Percentiles rank a stretch among this genome's conserved stretches.
Evolutionary conservation across 306 rosid genomes (phyloP).

Genomic region (Crotalaria pallida): DNA sequence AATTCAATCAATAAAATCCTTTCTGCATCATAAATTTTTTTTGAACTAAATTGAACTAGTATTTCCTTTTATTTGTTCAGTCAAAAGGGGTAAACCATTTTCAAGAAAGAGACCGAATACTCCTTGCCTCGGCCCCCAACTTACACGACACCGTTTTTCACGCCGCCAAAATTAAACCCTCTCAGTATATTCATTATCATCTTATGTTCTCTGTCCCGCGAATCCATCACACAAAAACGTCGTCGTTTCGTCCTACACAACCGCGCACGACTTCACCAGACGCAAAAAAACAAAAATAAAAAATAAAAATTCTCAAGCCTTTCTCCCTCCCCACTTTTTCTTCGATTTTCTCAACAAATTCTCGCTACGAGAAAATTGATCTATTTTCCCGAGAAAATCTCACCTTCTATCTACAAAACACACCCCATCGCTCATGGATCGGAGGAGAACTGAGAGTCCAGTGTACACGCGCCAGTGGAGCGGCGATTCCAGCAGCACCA

Average conservation of each 20-base stretch:
- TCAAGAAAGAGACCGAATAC: too few species aligned
- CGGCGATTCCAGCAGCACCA: too few species aligned
- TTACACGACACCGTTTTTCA: slow-evolving; percentile 11
- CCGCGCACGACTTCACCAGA: slow-evolving; percentile 24
- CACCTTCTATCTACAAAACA: not conserved
- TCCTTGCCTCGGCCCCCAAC: not conserved
- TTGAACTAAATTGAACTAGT: too few species aligned
- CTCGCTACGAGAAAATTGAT: slow-evolving; percentile 23
- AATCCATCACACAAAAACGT: slow-evolving; percentile 17
- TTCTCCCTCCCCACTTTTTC: slow-evolving; percentile 12
- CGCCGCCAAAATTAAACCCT: slow-evolving; percentile 21
- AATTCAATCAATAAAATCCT: too few species aligned
- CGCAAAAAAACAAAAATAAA: too few species aligned
- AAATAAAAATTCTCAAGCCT: not conserved
- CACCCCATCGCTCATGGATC: slow-evolving; percentile 48
- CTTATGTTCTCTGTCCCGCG: slow-evolving; percentile 20
- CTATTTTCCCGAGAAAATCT: slow-evolving; percentile 27
- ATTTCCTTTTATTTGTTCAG: too few species aligned
- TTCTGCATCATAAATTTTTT: too few species aligned
- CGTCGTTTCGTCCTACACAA: slow-evolving; percentile 30
- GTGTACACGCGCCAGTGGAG: too few species aligned
- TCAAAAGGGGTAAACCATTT: not conserved
- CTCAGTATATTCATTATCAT: not conserved
- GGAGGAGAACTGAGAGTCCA: slow-evolving; percentile 58
- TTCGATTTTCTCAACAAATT: slow-evolving; percentile 45